Evolutionary conservation across 2,329 filamentous ascomycete species (phyloP).

Genomic region (Fusarium sulawesiense): DNA sequence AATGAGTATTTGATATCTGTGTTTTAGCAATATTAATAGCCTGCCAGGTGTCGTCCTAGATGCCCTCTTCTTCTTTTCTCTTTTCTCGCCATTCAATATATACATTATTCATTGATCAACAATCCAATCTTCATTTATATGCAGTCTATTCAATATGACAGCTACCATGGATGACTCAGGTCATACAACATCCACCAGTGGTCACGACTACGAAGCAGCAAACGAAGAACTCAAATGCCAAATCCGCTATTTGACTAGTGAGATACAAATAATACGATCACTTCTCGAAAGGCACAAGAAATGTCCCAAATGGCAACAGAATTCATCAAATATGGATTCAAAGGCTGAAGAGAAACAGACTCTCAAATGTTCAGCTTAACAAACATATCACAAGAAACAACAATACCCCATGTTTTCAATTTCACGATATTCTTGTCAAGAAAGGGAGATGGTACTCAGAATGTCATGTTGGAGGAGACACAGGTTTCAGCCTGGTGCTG

Average conservation of each 20-base stretch:
- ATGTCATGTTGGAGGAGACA: background rate
- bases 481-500: background rate
- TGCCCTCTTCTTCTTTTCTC: background rate
- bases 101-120: background rate
- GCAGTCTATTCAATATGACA: background rate
- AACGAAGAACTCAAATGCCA: background rate
- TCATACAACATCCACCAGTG: background rate
- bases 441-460: no score
- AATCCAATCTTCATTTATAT: no score
- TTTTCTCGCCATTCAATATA: background rate
- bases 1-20: background rate
- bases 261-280: background rate
- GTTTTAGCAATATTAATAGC: background rate
- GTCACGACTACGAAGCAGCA: background rate
- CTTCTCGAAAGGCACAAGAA: slow-evolving; percentile 3
- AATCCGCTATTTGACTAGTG: background rate
- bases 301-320: background rate
- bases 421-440: no score
- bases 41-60: background rate
- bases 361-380: background rate
- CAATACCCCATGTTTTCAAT: no score
- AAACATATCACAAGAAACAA: fast-evolving
- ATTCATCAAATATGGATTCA: fast-evolving
- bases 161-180: background rate
- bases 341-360: background rate